Percentiles rank a stretch among this genome's conserved stretches.
Conservation (phyloP, 345 rosid genomes). For the Eucalyptus guilfoylei region DNA sequence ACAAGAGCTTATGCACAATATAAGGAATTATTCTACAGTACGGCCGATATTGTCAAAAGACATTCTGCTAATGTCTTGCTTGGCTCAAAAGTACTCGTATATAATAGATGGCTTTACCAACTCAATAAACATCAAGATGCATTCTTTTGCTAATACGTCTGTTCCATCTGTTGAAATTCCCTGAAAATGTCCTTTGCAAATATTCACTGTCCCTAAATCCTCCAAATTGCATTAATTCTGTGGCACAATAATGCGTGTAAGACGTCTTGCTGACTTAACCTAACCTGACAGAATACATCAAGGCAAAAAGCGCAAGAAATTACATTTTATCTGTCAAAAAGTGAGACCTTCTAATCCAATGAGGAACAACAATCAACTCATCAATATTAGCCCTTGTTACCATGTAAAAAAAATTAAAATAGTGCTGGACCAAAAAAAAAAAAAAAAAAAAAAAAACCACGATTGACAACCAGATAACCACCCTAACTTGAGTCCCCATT, state of each 20-base stretch:
- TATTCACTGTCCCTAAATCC: constrained; percentile 40
- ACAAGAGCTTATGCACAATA: too few species aligned
- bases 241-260: neutral
- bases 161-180: constrained; percentile 39
- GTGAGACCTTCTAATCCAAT: neutral
- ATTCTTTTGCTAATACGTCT: too few species aligned
- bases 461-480: neutral
- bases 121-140: too few species aligned
- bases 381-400: neutral
- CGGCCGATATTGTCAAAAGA: too few species aligned
- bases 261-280: neutral
- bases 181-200: constrained; percentile 51
- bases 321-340: neutral
- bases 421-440: neutral
- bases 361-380: neutral
- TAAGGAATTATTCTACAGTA: too few species aligned
- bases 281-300: too few species aligned
- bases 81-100: too few species aligned
- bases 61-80: too few species aligned
- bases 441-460: too few species aligned
- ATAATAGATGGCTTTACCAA: too few species aligned
- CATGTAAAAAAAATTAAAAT: neutral
- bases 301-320: neutral
- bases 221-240: constrained; percentile 8
- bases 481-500: neutral